Base-by-base conservation (phyloP, 1,139 yeast genomes). In the Yamadazyma dushanensis region DNA sequence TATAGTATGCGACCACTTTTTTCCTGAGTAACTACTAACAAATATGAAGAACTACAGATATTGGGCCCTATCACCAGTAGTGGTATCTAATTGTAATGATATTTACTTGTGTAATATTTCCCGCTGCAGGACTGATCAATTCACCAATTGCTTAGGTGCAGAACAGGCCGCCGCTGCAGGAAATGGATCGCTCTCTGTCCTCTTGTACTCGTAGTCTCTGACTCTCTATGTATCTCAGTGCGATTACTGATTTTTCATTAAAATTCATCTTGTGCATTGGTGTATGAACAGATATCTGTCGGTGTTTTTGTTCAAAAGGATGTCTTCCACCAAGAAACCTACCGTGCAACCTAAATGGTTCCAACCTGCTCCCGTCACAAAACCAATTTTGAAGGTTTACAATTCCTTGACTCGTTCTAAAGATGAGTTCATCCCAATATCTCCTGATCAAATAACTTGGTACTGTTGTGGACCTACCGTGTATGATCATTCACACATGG, bases 391-490 rank as follows among this genome's bases (percentile, higher is more conserved):
- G 41, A 59, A 58, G 36, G 50, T 71, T 28, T 89, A 78, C 73
- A 92, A 92, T 66, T 79, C 96, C 8, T 70, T 92, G 49, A 92
- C 97, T 8, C 75, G 95, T 47, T 61, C 79, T 26, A 92, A 92
- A 56, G 85, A 79, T 26, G 85, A 73, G 36, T 90, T 92, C 51
- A 59, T 78, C 15, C 92, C 97, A 3, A 61, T 70, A 39, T 65
- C 70, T 33, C 70, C 72, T 1, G 76, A 78, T 42, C 78, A 76
- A 41, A 83, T 92, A 35, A 76, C 90, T 3, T 92, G 99, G 99
- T 92, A 92, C 65, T 86, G 90, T 38, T 92, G 99, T 73, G 99
- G 99, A 5, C 98, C 98, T 9, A 92, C 99, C 0, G 97, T 92
- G n/a, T 92, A 92, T 55, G 96, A 92, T 60, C 82, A 94, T 29